These are phyloP conservation scores for Nemania sp. DNA, from an alignment of 2,329 filamentous ascomycete genomes.

Conservation along the genomic window DNA sequence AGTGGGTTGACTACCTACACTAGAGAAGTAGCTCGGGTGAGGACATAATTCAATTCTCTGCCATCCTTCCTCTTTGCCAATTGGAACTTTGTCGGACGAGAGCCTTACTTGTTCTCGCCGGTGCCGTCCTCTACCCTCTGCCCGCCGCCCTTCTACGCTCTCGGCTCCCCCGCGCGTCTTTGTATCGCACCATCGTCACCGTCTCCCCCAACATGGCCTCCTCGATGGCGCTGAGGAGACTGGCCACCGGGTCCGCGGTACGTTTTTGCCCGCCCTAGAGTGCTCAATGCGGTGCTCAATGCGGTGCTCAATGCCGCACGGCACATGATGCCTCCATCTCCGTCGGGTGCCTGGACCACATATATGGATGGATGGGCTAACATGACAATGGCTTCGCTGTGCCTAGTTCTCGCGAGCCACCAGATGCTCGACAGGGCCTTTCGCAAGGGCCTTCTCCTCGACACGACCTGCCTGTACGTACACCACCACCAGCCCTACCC, in stretches of 20 bases:
- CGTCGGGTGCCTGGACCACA: too few relatives aligned
- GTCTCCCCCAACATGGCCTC: constrained; percentile 55
- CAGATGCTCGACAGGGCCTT: constrained; percentile 71
- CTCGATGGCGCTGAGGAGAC: constrained; percentile 67
- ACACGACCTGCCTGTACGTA: constrained; percentile 76
- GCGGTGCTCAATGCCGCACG: background rate
- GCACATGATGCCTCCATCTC: constrained; percentile 1
- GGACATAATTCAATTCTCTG: too few relatives aligned
- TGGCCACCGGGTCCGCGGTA: constrained; percentile 61
- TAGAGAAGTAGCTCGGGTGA: too few relatives aligned
- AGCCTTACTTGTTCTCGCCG: constrained; percentile 32
- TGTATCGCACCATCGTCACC: background rate
- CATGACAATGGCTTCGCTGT: background rate
- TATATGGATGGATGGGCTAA: too few relatives aligned
- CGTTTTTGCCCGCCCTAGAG: constrained; percentile 40
- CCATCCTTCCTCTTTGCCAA: constrained; percentile 26
- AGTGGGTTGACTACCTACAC: too few relatives aligned
- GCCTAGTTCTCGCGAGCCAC: constrained; percentile 65
- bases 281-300: background rate
- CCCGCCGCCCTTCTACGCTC: constrained; percentile 19
- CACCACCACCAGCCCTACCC: background rate
- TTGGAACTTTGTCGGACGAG: constrained; percentile 42
- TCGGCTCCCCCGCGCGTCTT: constrained; percentile 6
- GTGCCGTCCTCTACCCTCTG: constrained; percentile 27
- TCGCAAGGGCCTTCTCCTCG: constrained; percentile 90